Evolutionary conservation across 2,329 filamentous ascomycete species (phyloP).

Genomic region (Fonsecaea erecta): DNA sequence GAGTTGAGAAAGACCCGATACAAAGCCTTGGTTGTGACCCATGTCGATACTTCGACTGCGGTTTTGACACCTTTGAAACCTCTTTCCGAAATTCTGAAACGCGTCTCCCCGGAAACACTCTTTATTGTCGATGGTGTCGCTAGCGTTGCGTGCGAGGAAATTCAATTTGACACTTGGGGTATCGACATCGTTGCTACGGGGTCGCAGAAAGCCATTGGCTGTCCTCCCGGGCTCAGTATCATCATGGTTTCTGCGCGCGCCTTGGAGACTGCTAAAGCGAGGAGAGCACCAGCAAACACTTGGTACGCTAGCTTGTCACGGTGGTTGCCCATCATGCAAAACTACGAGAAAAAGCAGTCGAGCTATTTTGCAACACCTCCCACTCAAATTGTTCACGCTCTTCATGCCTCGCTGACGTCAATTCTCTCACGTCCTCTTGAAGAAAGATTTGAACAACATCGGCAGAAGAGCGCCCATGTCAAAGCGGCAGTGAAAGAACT

Average conservation of each 20-base stretch:
- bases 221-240: slow-evolving; percentile 90
- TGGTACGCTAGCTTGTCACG: slow-evolving; percentile 98
- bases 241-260: slow-evolving; percentile 89
- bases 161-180: slow-evolving; percentile 92
- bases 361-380: slow-evolving; percentile 98
- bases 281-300: slow-evolving; percentile 79
- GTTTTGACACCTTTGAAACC: slow-evolving; percentile 88
- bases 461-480: slow-evolving; percentile 76
- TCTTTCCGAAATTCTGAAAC: slow-evolving; percentile 79
- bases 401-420: slow-evolving; percentile 84
- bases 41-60: slow-evolving; percentile 97
- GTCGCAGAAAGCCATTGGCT: slow-evolving; percentile 94
- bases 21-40: slow-evolving; percentile 91
- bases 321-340: slow-evolving; percentile 98
- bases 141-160: slow-evolving; percentile 93
- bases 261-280: slow-evolving; percentile 75
- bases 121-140: slow-evolving; percentile 95
- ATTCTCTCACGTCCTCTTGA: slow-evolving; percentile 78
- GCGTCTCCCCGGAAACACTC: slow-evolving; percentile 85
- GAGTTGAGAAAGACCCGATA: slow-evolving; percentile 87
- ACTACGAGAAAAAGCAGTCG: slow-evolving; percentile 95
- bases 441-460: slow-evolving; percentile 81
- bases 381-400: slow-evolving; percentile 88
- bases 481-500: slow-evolving; percentile 81
- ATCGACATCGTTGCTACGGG: slow-evolving; percentile 91